A percentile compares a stretch with the other conserved stretches of the same genome.
phyloP scores from a whole-genome alignment of 495 filamentous ascomycete species.

The Trichodelitschia bisporula region DNA sequence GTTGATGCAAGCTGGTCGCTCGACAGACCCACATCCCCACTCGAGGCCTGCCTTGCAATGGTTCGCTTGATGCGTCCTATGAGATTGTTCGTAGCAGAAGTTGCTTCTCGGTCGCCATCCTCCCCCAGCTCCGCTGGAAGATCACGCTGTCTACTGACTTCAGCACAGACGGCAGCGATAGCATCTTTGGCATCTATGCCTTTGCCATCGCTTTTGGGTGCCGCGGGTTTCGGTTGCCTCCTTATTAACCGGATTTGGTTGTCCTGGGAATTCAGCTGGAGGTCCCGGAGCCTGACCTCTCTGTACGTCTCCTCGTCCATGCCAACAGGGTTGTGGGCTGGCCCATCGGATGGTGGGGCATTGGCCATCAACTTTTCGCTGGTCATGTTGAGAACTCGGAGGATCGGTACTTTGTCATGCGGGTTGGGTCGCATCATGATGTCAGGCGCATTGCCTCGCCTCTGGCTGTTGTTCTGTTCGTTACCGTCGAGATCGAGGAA shows the following conservation, averaged over 20 bases:
- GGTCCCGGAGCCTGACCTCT: slow-evolving; percentile 55
- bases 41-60: too few species aligned
- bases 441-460: slow-evolving; percentile 62
- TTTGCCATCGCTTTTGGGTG: slow-evolving; percentile 24
- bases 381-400: slow-evolving; percentile 62
- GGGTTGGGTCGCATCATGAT: slow-evolving; percentile 56
- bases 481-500: slow-evolving; percentile 86
- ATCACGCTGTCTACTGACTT: too few species aligned
- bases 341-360: slow-evolving; percentile 49
- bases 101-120: too few species aligned
- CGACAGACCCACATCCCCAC: slow-evolving; percentile 40
- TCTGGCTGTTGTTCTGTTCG: slow-evolving; percentile 64
- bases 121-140: slow-evolving; percentile 28
- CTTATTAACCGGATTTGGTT: slow-evolving; percentile 60
- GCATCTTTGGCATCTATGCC: slow-evolving; percentile 18
- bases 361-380: slow-evolving; percentile 80
- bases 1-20: slow-evolving; percentile 42
- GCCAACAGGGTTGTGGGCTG: slow-evolving; percentile 34
- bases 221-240: slow-evolving; percentile 62
- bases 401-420: slow-evolving; percentile 47
- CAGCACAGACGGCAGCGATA: not conserved
- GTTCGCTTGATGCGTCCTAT: too few species aligned
- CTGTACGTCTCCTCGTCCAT: slow-evolving; percentile 54
- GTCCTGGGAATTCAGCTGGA: slow-evolving; percentile 47
- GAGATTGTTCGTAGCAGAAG: too few species aligned